Evolutionary conservation across 2,329 filamentous ascomycete species (phyloP), one percentile per base, ranked within the genome.

Genomic region (Penicillium vulpinum): DNA sequence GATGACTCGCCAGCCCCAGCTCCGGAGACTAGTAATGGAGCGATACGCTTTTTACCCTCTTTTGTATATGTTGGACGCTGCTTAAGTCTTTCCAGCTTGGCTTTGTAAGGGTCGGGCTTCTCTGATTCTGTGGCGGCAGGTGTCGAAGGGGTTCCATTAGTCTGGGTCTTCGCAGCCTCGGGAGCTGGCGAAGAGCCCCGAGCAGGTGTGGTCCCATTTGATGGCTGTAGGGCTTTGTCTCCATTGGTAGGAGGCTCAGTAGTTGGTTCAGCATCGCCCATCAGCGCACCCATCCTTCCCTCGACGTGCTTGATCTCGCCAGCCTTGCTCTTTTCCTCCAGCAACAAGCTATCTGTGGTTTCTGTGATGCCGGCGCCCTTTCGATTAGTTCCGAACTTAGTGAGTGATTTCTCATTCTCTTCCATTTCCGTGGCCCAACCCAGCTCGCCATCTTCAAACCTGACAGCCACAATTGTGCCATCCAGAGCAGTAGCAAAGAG

Each of bases 271-370:
- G 81, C 78, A 69, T 96, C 92, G 6, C 93, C 93, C 94, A 99
- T 99, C 36, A 99, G 77, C n/a, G 93, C 93, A 13, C 94, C 94
- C 94, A 99, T 99, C 63, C 93, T 86, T 2, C 92, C 94, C 75
- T 99, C 91, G 0, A 93, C 92, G 5, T 89, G 92, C 62, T 88
- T 90, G 31, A 93, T 83, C 72, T 99, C 94, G 22, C 89, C 93
- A 41, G 89, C 92, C 71, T 95, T 97, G 76, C 92, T 96, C 71
- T 88, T 89, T 66, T 95, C 92, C 75, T 99, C 94, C 0, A 99
- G 78, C 36, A 90, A 82, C 41, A 97, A 77, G 0, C 91, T 91
- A 67, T 97, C 91, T 0, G 96, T 90, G 59, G 95, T 93, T 75
- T 99, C 94, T 6, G 94, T 85, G 48, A 97, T 91, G 1, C 93